Conservation (phyloP, 352 stramenopile species). For the Globisporangium cystogenes region DNA sequence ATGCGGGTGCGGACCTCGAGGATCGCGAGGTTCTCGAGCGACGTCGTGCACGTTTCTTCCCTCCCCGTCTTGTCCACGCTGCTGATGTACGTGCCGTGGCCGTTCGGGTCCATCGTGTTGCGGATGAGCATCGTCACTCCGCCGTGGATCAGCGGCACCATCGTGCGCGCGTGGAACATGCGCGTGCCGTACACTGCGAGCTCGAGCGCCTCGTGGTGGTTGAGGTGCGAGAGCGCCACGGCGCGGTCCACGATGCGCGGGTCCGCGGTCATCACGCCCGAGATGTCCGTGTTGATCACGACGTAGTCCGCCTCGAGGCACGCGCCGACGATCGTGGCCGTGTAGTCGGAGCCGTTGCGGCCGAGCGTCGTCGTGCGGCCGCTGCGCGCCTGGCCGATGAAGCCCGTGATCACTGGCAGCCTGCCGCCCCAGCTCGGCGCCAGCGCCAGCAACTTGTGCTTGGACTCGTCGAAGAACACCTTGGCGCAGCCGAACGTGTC, state of each 20-base stretch:
- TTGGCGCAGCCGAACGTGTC: conserved; percentile 68
- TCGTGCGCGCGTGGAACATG: conserved; percentile 85
- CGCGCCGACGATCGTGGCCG: conserved; percentile 72
- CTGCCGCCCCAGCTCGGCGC: conserved; percentile 30
- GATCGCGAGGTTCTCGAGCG: conserved; percentile 74
- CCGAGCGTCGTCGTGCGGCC: conserved; percentile 77
- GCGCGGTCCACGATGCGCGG: conserved; percentile 73
- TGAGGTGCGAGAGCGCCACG: conserved; percentile 63
- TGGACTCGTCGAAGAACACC: conserved; percentile 73
- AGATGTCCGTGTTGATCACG: conserved; percentile 84
- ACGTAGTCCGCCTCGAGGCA: conserved; percentile 68
- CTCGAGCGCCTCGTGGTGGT: conserved; percentile 76
- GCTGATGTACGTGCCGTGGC: conserved; percentile 80
- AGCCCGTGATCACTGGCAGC: conserved; percentile 74
- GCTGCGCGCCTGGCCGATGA: conserved; percentile 52
- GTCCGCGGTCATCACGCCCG: conserved; percentile 79
- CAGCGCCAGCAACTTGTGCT: conserved; percentile 51
- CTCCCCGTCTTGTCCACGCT: conserved; percentile 46
- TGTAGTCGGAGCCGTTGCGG: conserved; percentile 83
- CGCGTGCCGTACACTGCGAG: conserved; percentile 77
- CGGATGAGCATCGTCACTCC: conserved; percentile 81
- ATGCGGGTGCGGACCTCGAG: conserved; percentile 79
- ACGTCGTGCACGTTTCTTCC: conserved; percentile 74
- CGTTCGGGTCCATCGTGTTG: conserved; percentile 79
- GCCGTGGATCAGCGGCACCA: conserved; percentile 78